phyloP scores from a whole-genome alignment of 768 basidiomycete genomes.

The Rhodotorula babjevae region DNA sequence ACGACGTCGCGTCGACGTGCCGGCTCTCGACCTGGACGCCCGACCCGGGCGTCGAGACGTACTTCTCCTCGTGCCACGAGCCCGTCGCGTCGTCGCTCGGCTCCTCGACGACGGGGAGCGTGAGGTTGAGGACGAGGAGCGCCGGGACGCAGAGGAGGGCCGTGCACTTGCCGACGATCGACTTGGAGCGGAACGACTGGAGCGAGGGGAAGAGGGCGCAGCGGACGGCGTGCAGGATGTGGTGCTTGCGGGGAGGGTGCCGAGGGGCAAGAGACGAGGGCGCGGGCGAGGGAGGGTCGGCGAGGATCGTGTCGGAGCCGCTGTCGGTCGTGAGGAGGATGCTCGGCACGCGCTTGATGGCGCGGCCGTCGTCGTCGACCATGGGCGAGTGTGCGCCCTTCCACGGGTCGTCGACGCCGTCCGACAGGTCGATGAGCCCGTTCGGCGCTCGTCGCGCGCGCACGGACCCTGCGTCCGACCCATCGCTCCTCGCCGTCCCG shows the following conservation, averaged over 20 bases:
- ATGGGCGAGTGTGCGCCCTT: not conserved
- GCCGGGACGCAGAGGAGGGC: slow-evolving; percentile 80
- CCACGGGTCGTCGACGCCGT: slow-evolving; percentile 34
- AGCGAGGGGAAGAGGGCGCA: slow-evolving; percentile 81
- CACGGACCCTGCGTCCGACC: slow-evolving; percentile 1
- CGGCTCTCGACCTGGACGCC: not conserved
- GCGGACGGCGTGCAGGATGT: slow-evolving; percentile 45
- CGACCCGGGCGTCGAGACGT: slow-evolving; percentile 1
- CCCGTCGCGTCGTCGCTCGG: slow-evolving; percentile 52
- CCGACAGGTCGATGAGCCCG: slow-evolving; percentile 20
- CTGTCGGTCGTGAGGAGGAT: slow-evolving; percentile 31
- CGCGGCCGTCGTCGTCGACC: not conserved
- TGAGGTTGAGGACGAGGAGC: slow-evolving; percentile 75
- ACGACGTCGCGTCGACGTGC: not conserved
- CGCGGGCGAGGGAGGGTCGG: not conserved
- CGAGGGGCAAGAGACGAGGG: too few species aligned
- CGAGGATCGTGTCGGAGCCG: slow-evolving; percentile 12
- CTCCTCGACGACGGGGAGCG: slow-evolving; percentile 74
- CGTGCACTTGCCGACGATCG: slow-evolving; percentile 64
- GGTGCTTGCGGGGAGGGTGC: not conserved
- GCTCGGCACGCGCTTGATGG: slow-evolving; percentile 17
- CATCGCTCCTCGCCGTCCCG: not conserved
- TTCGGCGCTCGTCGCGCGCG: too few species aligned
- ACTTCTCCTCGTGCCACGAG: slow-evolving; percentile 60
- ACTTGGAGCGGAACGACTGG: slow-evolving; percentile 66